Conservation (phyloP, 306 rosid species). For the Vicia faba region DNA sequence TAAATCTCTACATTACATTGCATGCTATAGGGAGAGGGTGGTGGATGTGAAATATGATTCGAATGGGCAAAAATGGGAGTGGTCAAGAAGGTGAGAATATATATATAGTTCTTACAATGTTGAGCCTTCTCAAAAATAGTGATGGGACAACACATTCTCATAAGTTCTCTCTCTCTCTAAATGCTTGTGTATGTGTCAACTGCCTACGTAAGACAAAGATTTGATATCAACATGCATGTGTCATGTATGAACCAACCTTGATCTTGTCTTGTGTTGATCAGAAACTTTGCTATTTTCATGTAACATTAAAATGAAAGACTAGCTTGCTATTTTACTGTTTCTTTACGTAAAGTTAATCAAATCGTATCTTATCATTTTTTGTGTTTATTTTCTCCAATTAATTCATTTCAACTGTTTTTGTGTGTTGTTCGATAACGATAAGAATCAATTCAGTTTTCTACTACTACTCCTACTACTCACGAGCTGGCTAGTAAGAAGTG, state of each 20-base stretch:
- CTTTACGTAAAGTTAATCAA: too few relatives aligned
- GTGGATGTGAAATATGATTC: too few relatives aligned
- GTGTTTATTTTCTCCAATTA: too few relatives aligned
- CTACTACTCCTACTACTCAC: neutral
- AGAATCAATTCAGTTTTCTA: constrained; percentile 13
- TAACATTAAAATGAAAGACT: constrained; percentile 30
- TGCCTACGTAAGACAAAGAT: constrained; percentile 53
- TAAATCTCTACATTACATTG: neutral
- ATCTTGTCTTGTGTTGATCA: neutral
- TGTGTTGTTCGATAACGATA: neutral
- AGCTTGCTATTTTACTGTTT: too few relatives aligned
- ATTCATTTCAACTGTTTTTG: neutral
- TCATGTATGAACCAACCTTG: neutral
- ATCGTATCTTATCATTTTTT: too few relatives aligned
- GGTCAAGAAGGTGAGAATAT: neutral
- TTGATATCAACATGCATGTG: constrained; percentile 34
- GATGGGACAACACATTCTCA: constrained; percentile 63
- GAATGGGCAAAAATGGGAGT: too few relatives aligned
- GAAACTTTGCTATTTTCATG: constrained; percentile 26
- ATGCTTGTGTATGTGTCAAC: constrained; percentile 23
- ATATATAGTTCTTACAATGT: constrained; percentile 25
- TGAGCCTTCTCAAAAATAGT: constrained; percentile 31
- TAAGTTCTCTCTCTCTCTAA: constrained; percentile 19
- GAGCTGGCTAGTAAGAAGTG: neutral
- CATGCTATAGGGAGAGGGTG: neutral